Conservation (phyloP, 192 early-diverging fungal genomes). For the Chytriomyces confervae region DNA sequence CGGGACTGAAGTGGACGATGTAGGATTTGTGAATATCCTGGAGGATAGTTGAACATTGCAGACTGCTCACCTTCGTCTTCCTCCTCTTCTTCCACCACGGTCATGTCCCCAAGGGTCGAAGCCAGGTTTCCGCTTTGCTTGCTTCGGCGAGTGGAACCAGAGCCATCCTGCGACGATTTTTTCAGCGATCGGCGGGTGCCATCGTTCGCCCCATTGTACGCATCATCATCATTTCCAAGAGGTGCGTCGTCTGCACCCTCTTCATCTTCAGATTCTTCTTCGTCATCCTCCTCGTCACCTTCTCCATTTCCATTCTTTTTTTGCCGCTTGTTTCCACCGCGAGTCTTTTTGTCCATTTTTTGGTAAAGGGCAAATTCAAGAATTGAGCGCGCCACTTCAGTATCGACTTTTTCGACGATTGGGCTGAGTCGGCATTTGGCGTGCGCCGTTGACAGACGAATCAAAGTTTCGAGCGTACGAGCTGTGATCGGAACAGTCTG, state of each 20-base stretch:
- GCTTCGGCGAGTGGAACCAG: neutral
- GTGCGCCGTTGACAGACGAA: slow-evolving; percentile 95
- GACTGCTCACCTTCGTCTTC: slow-evolving; percentile 16
- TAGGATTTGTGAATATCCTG: too few species aligned
- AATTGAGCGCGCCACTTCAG: slow-evolving; percentile 80
- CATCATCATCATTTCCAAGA: slow-evolving; percentile 1
- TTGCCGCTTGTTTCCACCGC: slow-evolving; percentile 15
- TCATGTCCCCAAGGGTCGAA: slow-evolving; percentile 2
- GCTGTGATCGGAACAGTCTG: slow-evolving; percentile 94
- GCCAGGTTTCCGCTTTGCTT: neutral
- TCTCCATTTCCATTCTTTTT: slow-evolving; percentile 37
- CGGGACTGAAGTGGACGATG: neutral
- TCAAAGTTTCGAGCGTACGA: slow-evolving; percentile 97
- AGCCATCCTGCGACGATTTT: too few species aligned
- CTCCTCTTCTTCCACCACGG: slow-evolving; percentile 12
- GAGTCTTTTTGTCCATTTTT: slow-evolving; percentile 69
- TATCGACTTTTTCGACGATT: slow-evolving; percentile 81
- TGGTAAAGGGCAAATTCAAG: slow-evolving; percentile 92
- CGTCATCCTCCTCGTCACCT: slow-evolving; percentile 32
- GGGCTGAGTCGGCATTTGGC: slow-evolving; percentile 89
- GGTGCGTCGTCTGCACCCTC: slow-evolving; percentile 10
- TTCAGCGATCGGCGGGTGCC: neutral
- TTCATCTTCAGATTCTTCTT: slow-evolving; percentile 28
- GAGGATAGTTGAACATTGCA: too few species aligned
- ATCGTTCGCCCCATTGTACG: neutral